A percentile compares a stretch with the other conserved stretches of the same genome.
Evolutionary conservation across 2,329 filamentous ascomycete species (phyloP).

Genomic region (Helicocarpus griseus): DNA sequence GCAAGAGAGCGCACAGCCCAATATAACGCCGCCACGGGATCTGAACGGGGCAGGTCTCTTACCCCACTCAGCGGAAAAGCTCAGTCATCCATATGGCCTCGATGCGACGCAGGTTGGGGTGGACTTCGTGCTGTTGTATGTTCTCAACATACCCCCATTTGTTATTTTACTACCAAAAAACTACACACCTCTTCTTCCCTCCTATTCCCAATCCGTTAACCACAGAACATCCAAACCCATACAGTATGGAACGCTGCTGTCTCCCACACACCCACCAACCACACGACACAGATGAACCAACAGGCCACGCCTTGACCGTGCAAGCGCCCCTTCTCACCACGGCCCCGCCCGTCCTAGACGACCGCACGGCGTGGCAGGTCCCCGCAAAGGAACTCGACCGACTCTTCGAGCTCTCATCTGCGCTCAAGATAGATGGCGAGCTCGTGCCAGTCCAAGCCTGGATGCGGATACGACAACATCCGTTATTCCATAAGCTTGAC

Average conservation of each 20-base stretch:
- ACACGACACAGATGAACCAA: conserved; percentile 10
- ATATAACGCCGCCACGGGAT: conserved; percentile 1
- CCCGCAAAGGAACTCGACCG: conserved; percentile 20
- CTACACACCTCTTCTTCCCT: neutral
- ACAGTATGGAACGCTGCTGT: conserved; percentile 21
- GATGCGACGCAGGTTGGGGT: conserved; percentile 21
- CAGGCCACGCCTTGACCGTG: conserved; percentile 21
- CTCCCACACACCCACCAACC: conserved; percentile 15
- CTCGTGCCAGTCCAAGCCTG: conserved; percentile 34
- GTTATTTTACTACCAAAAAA: neutral
- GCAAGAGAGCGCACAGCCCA: neutral
- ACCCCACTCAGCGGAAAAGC: neutral
- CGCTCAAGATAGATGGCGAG: conserved; percentile 22
- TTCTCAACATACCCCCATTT: neutral
- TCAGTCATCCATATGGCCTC: conserved; percentile 19
- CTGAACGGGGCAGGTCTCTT: conserved; percentile 1
- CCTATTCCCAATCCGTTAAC: neutral
- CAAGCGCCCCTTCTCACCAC: conserved; percentile 18
- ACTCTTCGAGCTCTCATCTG: conserved; percentile 16
- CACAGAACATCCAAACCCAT: neutral
- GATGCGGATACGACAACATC: conserved; percentile 25
- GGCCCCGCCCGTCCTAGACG: conserved; percentile 13
- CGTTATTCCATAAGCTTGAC: conserved; percentile 23
- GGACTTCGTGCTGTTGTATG: conserved; percentile 22
- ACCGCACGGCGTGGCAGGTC: conserved; percentile 16